Base-by-base conservation (phyloP, 1,139 yeast species). In the Lodderomyces oxycetoniae region DNA sequence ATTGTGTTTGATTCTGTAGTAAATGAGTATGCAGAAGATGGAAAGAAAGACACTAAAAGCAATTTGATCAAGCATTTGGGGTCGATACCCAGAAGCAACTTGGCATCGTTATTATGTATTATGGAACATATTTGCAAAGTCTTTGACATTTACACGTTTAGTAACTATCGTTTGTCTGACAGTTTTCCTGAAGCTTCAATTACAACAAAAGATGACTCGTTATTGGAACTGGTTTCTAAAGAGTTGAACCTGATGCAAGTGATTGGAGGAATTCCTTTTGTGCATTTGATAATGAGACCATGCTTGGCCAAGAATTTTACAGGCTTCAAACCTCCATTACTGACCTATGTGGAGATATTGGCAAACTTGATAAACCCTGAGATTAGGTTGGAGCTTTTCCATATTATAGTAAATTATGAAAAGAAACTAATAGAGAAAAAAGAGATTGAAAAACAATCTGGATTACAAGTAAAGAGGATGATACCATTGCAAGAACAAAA, bases 241-340 rank as follows among this genome's bases (percentile, higher is more conserved):
- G 25, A 39, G 11, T 52, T 68, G 31, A 68, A 65, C 39, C 47
- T 59, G 3, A 65, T 64, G 70, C 63, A 61, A 3, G 36, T 47
- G 1, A 55, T 68, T 23, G 72, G 70, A 0, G 42, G 65, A 0
- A 44, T 68, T 17, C 74, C 75, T 0, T 64, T 67, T 34, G 43
- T 64, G 5, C 75, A 69, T 46, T 50, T 64, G 24, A 55, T 69
- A 1, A 49, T 67, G 41, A 51, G 74, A 29, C 74, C 74, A 0
- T 61, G 72, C 0, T 53, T 59, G 2, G 48, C 57, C 2, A 68
- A 67, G 36, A 46, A 55, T 26, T 48, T 66, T 1, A 31, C 52
- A 3, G 75, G 75, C 0, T 65, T 65, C 40, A 65, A 64, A 36
- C 75, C 75, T 7, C 71, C 72, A 0, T 30, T 62, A 19, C 47